phyloP scores from a whole-genome alignment of 208 protist genomes.

The Tritrichomonas musculus region DNA sequence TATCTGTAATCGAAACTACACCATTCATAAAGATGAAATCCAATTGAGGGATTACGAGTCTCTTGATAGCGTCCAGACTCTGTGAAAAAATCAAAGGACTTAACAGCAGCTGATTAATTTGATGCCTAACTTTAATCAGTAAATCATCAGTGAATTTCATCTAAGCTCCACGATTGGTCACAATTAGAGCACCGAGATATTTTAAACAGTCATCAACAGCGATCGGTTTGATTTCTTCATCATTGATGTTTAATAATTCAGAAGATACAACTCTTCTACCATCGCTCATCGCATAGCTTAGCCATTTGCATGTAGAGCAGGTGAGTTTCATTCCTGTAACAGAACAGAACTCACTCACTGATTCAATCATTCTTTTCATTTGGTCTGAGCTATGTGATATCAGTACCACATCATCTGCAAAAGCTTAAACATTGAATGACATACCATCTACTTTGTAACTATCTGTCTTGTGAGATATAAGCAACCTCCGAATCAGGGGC shows the following conservation, averaged over 20 bases:
- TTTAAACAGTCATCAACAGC: neutral
- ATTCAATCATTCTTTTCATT: neutral
- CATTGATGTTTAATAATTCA: neutral
- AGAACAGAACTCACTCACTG: neutral
- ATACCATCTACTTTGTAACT: neutral
- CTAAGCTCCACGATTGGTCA: neutral
- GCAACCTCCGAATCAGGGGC: neutral
- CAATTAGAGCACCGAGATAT: neutral
- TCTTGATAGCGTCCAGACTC: neutral
- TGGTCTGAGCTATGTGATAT: neutral
- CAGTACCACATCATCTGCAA: neutral
- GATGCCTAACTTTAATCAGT: neutral
- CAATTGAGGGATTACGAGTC: neutral
- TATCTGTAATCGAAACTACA: neutral
- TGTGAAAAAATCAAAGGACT: neutral
- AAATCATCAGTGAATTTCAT: neutral
- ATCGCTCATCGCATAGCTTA: neutral
- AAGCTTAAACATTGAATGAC: neutral
- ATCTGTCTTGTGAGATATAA: neutral
- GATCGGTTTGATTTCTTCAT: neutral
- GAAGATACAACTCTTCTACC: neutral
- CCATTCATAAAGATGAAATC: neutral
- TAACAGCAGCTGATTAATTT: neutral
- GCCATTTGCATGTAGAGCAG: neutral
- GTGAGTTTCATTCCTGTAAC: neutral